Evolutionary conservation across 805 yeast species (phyloP), one percentile per base, ranked within the genome.

Genomic region (Candida verbasci): DNA sequence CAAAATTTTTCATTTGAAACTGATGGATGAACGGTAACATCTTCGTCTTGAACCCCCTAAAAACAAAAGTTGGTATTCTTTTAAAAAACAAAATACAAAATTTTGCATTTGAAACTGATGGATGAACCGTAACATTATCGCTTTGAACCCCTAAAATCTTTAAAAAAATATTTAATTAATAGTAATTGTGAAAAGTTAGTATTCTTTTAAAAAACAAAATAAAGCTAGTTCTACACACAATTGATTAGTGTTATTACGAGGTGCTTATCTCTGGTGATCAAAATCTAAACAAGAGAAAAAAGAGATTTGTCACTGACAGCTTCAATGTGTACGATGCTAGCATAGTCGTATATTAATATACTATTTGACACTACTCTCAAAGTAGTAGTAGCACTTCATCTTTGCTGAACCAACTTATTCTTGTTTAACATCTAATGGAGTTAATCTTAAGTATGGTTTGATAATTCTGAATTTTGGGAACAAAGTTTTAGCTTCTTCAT

Each of bases 101-200:
- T 50, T 65, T 72, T 49, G 56, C 63, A 59, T 86, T 83, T 40
- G 82, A 72, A 39, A 89, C 85, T 31, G 82, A 64, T 47, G 95
- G 94, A 56, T 94, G 96, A 45, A 89, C 84, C 59, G 89, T 88
- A 40, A 89, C 96, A 58, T 88, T 96, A 52, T 86, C 77, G 48
- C 96, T 96, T 38, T 74, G 80, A 40, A 71, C 73, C 97, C 97
- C 22, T 20, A 20, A 20, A n/a, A n/a, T n/a, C n/a, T n/a, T n/a
- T n/a, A n/a, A n/a, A n/a, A n/a, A n/a, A n/a, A n/a, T n/a, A n/a
- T n/a, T n/a, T n/a, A n/a, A n/a, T n/a, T n/a, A n/a, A n/a, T n/a
- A n/a, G n/a, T n/a, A 20, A 88, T 6, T 6, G 9, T 6, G 9
- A 20, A 20, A 20, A 20, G 22, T 20, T 20, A 20, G 22, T 20